phyloP scores from a whole-genome alignment of 805 yeast genomes.

The Pichia occidentalis region DNA sequence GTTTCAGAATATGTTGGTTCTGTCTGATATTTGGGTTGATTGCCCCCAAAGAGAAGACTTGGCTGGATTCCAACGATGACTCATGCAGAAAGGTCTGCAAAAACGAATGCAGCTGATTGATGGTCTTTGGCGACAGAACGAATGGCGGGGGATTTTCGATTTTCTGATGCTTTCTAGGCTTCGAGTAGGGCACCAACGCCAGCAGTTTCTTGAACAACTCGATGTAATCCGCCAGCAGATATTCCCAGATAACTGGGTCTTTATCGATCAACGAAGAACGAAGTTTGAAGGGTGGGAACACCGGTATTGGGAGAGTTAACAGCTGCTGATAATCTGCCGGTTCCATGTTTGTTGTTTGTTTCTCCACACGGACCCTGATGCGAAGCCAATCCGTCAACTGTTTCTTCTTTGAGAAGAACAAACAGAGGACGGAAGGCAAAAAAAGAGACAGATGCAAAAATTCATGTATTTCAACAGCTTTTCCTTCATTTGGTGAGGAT shows the following conservation, averaged over 20 bases:
- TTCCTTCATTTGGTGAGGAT: too few species aligned
- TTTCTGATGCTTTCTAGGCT: constrained; percentile 5
- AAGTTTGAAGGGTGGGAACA: constrained; percentile 68
- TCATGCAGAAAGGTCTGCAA: constrained; percentile 54
- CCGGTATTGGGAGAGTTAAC: constrained; percentile 14
- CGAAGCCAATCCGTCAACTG: too few species aligned
- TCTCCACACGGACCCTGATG: too few species aligned
- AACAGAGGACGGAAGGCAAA: too few species aligned
- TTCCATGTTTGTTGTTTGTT: too few species aligned
- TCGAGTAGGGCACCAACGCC: constrained; percentile 12
- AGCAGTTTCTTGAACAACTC: constrained; percentile 43
- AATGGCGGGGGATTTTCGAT: constrained; percentile 19
- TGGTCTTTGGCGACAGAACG: constrained; percentile 44
- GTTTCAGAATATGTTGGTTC: constrained; percentile 44
- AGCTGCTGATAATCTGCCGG: constrained; percentile 1
- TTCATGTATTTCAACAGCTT: too few species aligned
- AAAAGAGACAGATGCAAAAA: too few species aligned
- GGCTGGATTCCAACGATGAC: constrained; percentile 52
- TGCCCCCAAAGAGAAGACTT: constrained; percentile 62
- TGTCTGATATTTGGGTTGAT: constrained; percentile 60
- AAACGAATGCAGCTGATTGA: constrained; percentile 52
- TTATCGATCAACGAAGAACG: constrained; percentile 73
- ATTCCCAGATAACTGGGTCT: constrained; percentile 82
- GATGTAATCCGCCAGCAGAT: constrained; percentile 59
- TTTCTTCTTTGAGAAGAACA: too few species aligned